Conservation (phyloP, 306 rosid genomes). For the Lathyrus sativus region DNA sequence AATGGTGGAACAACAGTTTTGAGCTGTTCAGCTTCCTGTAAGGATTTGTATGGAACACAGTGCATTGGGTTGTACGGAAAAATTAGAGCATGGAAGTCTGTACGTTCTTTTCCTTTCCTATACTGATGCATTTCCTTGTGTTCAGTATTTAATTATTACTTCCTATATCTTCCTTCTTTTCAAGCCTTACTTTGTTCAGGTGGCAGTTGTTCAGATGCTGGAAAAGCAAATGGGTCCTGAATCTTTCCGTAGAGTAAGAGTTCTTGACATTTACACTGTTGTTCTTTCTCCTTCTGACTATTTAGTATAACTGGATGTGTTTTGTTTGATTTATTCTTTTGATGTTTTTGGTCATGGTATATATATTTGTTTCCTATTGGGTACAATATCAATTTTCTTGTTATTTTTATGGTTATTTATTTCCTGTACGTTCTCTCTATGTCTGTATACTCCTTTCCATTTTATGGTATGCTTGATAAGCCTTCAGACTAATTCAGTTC, state of each 20-base stretch:
- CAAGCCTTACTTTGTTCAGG: conserved; percentile 48
- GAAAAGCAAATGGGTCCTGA: conserved; percentile 99
- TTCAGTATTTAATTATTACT: conserved; percentile 2
- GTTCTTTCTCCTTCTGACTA: conserved; percentile 1
- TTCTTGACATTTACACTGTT: conserved; percentile 35
- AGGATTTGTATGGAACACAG: conserved; percentile 93
- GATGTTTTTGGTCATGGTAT: conserved; percentile 3
- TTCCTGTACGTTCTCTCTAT: background rate
- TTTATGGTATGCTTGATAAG: conserved; percentile 11
- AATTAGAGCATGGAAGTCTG: conserved; percentile 96
- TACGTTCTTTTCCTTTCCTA: conserved; percentile 48
- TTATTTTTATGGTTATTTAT: background rate
- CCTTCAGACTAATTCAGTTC: background rate
- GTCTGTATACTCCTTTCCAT: background rate
- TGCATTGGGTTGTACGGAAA: conserved; percentile 81
- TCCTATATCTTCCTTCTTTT: background rate
- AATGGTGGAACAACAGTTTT: conserved; percentile 84
- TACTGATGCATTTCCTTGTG: conserved; percentile 11
- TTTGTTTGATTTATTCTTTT: background rate
- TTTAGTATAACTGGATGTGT: conserved; percentile 17
- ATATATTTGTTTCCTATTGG: background rate
- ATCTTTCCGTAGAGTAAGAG: conserved; percentile 86
- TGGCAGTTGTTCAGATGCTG: conserved; percentile 95
- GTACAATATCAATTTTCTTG: background rate
- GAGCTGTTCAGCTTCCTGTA: conserved; percentile 83